Percentiles rank a stretch among this genome's conserved stretches.
These are phyloP conservation scores for Quercus gilva DNA, from an alignment of 306 rosid species.

Conservation along the genomic window DNA sequence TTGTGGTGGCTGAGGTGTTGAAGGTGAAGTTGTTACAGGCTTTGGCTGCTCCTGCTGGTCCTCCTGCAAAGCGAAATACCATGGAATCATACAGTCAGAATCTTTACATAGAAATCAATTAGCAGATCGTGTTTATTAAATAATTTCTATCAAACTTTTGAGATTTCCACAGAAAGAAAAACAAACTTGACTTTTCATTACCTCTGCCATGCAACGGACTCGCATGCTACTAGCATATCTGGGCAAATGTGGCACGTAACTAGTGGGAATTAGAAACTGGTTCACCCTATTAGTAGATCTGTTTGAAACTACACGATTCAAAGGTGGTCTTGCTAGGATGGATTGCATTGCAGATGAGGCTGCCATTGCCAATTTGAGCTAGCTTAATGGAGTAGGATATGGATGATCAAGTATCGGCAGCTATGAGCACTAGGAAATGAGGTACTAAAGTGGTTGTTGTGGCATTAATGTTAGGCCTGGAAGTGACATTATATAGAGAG, in stretches of 20 bases:
- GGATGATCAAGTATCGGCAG: too few relatives aligned
- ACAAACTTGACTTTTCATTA: background rate
- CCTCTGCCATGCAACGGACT: constrained; percentile 48
- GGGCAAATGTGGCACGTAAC: background rate
- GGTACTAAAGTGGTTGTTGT: too few relatives aligned
- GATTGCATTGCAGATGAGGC: constrained; percentile 43
- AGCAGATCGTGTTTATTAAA: background rate
- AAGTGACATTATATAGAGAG: background rate
- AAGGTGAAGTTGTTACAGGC: background rate
- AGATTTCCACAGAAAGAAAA: too few relatives aligned
- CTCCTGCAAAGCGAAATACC: background rate
- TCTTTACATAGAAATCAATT: background rate
- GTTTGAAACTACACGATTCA: constrained; percentile 8
- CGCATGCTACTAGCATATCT: constrained; percentile 19
- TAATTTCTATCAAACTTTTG: background rate
- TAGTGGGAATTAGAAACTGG: constrained; percentile 27
- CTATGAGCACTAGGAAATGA: too few relatives aligned
- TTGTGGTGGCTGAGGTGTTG: too few relatives aligned
- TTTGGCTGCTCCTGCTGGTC: constrained; percentile 1
- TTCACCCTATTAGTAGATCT: constrained; percentile 23
- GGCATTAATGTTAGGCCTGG: too few relatives aligned
- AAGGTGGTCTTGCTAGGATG: constrained; percentile 19
- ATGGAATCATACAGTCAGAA: background rate
- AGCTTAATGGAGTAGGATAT: too few relatives aligned
- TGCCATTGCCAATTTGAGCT: constrained; percentile 30